phyloP scores from a whole-genome alignment of 345 rosid species.

The Melaleuca quinquenervia region DNA sequence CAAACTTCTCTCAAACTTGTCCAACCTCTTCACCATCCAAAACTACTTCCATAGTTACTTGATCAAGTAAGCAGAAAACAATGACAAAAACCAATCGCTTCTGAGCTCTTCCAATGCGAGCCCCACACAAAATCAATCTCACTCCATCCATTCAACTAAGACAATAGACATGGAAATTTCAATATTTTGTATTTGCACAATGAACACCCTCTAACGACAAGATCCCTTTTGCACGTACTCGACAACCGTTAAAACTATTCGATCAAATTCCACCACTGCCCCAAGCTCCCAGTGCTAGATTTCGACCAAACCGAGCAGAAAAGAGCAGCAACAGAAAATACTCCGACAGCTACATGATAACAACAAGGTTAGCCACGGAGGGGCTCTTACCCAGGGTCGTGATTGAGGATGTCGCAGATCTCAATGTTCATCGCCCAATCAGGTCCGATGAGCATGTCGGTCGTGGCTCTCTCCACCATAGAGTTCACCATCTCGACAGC shows the following conservation, averaged over 20 bases:
- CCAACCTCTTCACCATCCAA: background rate
- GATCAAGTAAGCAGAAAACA: background rate
- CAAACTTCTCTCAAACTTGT: background rate
- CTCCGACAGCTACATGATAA: background rate
- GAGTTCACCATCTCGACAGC: conserved; percentile 75
- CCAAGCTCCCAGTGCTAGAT: background rate
- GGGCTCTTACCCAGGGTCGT: conserved; percentile 67
- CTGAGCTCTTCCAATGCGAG: background rate
- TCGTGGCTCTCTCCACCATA: conserved; percentile 97
- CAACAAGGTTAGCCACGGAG: background rate
- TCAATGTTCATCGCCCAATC: conserved; percentile 99
- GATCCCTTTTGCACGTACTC: background rate
- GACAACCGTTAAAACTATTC: background rate
- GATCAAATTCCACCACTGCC: background rate
- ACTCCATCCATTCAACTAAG: background rate
- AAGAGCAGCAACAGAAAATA: background rate
- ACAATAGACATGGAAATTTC: background rate
- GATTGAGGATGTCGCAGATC: conserved; percentile 99
- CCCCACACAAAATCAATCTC: background rate
- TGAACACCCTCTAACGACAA: background rate
- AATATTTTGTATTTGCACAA: background rate
- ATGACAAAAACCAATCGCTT: background rate
- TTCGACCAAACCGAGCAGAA: background rate
- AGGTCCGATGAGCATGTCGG: conserved; percentile 98
- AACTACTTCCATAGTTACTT: background rate